A percentile compares a stretch with the other conserved stretches of the same genome.
These are phyloP conservation scores for Lathyrus oleraceus DNA, from an alignment of 306 rosid genomes.

Conservation along the genomic window DNA sequence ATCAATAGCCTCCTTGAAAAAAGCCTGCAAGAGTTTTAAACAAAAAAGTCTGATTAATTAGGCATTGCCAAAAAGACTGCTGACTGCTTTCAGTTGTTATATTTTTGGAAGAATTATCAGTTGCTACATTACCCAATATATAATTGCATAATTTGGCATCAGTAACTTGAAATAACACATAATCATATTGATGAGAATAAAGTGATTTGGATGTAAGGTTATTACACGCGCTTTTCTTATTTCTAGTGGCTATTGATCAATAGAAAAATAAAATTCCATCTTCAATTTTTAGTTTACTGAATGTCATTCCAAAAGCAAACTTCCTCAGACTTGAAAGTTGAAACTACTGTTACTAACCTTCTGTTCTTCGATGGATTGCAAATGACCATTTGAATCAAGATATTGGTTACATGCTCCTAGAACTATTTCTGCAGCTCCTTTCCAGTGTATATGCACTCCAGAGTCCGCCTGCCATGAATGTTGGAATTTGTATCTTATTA, in stretches of 20 bases:
- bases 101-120: constrained; percentile 1
- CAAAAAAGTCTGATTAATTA: constrained; percentile 9
- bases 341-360: constrained; percentile 57
- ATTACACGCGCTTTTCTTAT: constrained; percentile 22
- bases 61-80: constrained; percentile 10
- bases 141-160: constrained; percentile 19
- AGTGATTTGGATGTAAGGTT: constrained; percentile 22
- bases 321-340: constrained; percentile 33
- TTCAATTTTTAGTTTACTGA: constrained; percentile 20
- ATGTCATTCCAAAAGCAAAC: constrained; percentile 33
- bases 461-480: constrained; percentile 60
- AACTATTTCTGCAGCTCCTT: constrained; percentile 97
- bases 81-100: background rate
- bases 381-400: constrained; percentile 69
- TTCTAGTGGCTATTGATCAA: constrained; percentile 27
- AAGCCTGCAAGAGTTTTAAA: constrained; percentile 47
- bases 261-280: constrained; percentile 18
- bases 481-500: constrained; percentile 25
- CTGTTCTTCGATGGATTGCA: constrained; percentile 55
- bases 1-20: constrained; percentile 64
- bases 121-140: constrained; percentile 7
- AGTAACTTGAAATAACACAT: constrained; percentile 29
- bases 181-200: constrained; percentile 18
- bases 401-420: constrained; percentile 66
- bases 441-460: constrained; percentile 86